Conservation (phyloP, 345 rosid genomes). For the Fremontodendron californicum region DNA sequence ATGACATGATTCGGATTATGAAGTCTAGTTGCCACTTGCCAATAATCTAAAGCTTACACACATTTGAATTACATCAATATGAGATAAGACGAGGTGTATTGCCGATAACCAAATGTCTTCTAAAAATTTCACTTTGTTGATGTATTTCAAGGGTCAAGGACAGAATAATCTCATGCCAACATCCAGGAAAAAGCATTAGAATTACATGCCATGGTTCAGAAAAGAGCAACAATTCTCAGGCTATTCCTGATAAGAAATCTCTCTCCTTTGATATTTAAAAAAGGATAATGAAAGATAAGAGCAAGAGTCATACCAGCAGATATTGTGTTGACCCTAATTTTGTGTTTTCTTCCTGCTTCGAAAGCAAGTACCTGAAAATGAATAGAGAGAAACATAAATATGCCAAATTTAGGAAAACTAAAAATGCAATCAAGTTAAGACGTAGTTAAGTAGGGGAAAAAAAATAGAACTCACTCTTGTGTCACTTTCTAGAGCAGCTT, state of each 20-base stretch:
- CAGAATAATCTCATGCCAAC: background rate
- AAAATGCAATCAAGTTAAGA: background rate
- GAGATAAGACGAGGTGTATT: background rate
- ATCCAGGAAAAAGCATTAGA: background rate
- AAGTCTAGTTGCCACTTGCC: background rate
- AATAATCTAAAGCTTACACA: background rate
- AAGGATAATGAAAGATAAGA: background rate
- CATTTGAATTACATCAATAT: background rate
- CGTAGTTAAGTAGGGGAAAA: background rate
- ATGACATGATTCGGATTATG: background rate
- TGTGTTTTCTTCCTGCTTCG: slow-evolving; percentile 69
- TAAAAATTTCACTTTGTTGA: background rate
- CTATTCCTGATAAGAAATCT: background rate
- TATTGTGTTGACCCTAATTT: too few species aligned
- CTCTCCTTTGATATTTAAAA: background rate
- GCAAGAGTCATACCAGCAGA: too few species aligned
- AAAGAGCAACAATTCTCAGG: background rate
- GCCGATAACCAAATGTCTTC: background rate
- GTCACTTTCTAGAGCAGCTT: slow-evolving; percentile 94
- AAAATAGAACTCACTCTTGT: slow-evolving; percentile 51
- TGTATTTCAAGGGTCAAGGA: background rate
- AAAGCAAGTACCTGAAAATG: slow-evolving; percentile 59
- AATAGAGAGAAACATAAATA: too few species aligned
- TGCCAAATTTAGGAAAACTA: background rate
- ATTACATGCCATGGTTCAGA: background rate